Percentiles rank a stretch among this genome's conserved stretches.
Conservation (phyloP, 495 filamentous ascomycete genomes). For the Tuber microsphaerosporum region DNA sequence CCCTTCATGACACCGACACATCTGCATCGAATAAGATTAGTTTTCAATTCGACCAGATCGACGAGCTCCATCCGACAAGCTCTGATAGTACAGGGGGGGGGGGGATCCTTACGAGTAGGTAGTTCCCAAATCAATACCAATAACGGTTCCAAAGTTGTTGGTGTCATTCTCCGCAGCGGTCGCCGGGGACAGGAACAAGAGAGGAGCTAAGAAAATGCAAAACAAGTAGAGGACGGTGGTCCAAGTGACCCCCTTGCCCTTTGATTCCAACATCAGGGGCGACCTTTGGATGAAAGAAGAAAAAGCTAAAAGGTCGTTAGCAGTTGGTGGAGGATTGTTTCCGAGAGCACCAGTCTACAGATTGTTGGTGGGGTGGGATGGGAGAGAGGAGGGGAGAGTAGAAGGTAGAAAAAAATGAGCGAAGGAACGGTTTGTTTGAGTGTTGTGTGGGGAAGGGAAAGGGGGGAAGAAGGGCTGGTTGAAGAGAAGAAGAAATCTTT, state of each 20-base stretch:
- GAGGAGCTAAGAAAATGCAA: conserved; percentile 66
- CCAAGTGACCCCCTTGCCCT: conserved; percentile 49
- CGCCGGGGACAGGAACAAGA: conserved; percentile 68
- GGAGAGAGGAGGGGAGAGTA: conserved; percentile 20
- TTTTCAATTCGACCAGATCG: conserved; percentile 28
- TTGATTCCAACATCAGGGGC: conserved; percentile 38
- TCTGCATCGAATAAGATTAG: conserved; percentile 32
- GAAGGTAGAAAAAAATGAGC: conserved; percentile 10
- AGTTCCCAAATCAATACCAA: conserved; percentile 98
- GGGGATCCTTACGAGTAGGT: conserved; percentile 70
- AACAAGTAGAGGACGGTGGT: conserved; percentile 77
- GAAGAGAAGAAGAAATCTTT: conserved; percentile 32
- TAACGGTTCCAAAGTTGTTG: conserved; percentile 79
- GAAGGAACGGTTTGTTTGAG: background rate
- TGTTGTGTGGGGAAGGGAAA: conserved; percentile 7
- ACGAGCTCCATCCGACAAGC: background rate
- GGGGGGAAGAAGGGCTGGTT: conserved; percentile 20
- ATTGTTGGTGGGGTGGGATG: conserved; percentile 18
- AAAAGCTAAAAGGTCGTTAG: conserved; percentile 17
- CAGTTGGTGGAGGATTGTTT: conserved; percentile 10
- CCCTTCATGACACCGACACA: conserved; percentile 99
- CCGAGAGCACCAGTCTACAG: background rate
- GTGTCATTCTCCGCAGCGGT: conserved; percentile 65
- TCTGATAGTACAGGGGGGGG: background rate
- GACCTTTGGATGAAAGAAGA: conserved; percentile 25